A percentile compares a stretch with the other conserved stretches of the same genome.
Conservation (phyloP, 352 stramenopile genomes). For the Phytopythium litorale region DNA sequence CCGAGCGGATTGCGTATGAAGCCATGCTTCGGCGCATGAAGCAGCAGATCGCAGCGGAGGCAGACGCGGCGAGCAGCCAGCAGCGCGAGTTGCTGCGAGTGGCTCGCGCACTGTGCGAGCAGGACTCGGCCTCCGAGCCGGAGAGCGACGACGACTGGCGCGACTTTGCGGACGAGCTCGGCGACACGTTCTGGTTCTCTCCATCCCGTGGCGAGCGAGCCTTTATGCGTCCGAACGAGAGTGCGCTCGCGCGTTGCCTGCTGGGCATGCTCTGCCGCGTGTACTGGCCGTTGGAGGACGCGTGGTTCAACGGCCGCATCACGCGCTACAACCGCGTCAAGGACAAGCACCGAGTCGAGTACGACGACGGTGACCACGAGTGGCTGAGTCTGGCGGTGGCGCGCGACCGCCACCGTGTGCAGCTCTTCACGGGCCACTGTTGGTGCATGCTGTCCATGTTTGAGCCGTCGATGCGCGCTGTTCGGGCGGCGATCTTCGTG, state of each 20-base stretch:
- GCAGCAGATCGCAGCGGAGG: slow-evolving; percentile 44
- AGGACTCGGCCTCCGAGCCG: slow-evolving; percentile 66
- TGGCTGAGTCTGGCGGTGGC: slow-evolving; percentile 47
- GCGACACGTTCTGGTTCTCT: slow-evolving; percentile 79
- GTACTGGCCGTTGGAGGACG: slow-evolving; percentile 70
- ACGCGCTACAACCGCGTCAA: slow-evolving; percentile 53
- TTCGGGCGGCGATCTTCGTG: slow-evolving; percentile 56
- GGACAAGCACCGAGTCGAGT: slow-evolving; percentile 64
- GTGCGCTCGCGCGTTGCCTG: slow-evolving; percentile 41
- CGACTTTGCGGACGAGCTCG: slow-evolving; percentile 59
- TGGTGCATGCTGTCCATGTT: slow-evolving; percentile 76
- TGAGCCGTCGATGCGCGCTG: slow-evolving; percentile 36
- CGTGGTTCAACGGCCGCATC: slow-evolving; percentile 66
- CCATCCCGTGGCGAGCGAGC: slow-evolving; percentile 53
- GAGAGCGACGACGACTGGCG: slow-evolving; percentile 80
- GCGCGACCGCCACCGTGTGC: slow-evolving; percentile 35
- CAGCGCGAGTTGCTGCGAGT: slow-evolving; percentile 49
- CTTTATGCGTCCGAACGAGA: slow-evolving; percentile 69
- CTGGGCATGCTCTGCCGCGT: slow-evolving; percentile 63
- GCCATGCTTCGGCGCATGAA: slow-evolving; percentile 48
- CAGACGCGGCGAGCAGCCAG: slow-evolving; percentile 29
- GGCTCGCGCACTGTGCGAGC: slow-evolving; percentile 38
- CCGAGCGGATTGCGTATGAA: slow-evolving; percentile 40
- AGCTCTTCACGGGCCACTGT: slow-evolving; percentile 65
- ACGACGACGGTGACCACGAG: slow-evolving; percentile 77